Base-by-base conservation (phyloP, 805 yeast species). In the Starmerella tilneyi region DNA sequence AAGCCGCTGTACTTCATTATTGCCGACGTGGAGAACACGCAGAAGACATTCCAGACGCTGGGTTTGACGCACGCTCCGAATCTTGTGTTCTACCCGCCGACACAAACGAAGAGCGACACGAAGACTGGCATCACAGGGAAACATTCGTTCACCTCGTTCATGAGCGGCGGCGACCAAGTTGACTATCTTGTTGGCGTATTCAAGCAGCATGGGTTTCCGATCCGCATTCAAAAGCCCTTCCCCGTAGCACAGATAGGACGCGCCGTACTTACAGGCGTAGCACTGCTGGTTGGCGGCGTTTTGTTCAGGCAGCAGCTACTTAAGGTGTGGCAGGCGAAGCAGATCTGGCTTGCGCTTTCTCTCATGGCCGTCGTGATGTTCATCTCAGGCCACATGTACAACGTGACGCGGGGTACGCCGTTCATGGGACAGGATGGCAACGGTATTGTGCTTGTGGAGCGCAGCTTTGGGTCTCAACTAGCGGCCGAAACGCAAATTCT, bases 321-420 rank as follows among this genome's bases (percentile, higher is more conserved):
- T 2, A 51, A 62, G 13, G 40, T 83, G 5, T 36, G 77, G 11
- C 63, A 66, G 21, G 72, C 76, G 32, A 78, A 71, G 54, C 65
- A 73, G 40, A 58, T 83, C 31, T 92, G 97, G 96, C 81, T 83
- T 35, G 74, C 77, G 2, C 36, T 74, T 9, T 72, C 83, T 3
- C 68, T 83, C n/a, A 66, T 81, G 46, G 55, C 74, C 16, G 72
- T 84, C 29, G 67, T 88, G 48, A 65, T 86, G 54, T 83, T 88
- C 69, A 77, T 75, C 39, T 70, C 89, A 7, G 98, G 98, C 15
- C 82, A 86, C 65, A 92, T 92, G 98, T 92, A 78, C 73, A 88
- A 85, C 62, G 74, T 75, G 54, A 92, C 92, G 51, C 76, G 96
- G 63, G 73, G 74, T 30, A 71, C 79, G 6, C 86, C 72, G 24